A percentile compares a stretch with the other conserved stretches of the same genome.
Conservation (phyloP, 1,284 basidiomycete genomes). For the Leccinum angustisporum region DNA sequence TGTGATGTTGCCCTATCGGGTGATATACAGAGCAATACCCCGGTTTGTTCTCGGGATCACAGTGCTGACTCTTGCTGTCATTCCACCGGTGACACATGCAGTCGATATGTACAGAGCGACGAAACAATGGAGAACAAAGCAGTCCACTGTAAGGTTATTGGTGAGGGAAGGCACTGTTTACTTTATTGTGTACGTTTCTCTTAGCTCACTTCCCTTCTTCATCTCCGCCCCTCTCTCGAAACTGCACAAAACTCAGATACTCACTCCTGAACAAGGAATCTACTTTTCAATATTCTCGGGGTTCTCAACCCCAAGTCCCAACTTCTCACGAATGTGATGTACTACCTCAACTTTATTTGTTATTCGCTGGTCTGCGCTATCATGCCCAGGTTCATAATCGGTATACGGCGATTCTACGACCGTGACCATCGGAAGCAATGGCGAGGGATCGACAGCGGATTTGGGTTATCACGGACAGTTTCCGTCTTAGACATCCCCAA, state of each 20-base stretch:
- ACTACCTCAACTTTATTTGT: neutral
- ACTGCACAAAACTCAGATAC: neutral
- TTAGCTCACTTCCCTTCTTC: neutral
- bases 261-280: neutral
- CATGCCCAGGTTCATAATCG: neutral
- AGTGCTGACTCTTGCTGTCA: constrained; percentile 12
- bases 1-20: neutral
- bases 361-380: neutral
- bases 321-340: neutral
- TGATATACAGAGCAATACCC: constrained; percentile 13
- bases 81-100: constrained; percentile 3
- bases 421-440: neutral
- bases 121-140: constrained; percentile 12
- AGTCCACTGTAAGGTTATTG: constrained; percentile 5
- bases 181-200: constrained; percentile 17
- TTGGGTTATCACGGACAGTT: neutral
- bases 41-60: constrained; percentile 5
- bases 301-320: neutral
- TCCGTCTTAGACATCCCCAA: neutral
- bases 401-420: neutral
- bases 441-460: neutral
- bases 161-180: constrained; percentile 17
- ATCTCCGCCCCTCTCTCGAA: neutral
- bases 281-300: constrained; percentile 8
- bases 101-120: constrained; percentile 15